Conservation (phyloP, 192 early-diverging fungal species). For the Rhizophagus sp. region DNA sequence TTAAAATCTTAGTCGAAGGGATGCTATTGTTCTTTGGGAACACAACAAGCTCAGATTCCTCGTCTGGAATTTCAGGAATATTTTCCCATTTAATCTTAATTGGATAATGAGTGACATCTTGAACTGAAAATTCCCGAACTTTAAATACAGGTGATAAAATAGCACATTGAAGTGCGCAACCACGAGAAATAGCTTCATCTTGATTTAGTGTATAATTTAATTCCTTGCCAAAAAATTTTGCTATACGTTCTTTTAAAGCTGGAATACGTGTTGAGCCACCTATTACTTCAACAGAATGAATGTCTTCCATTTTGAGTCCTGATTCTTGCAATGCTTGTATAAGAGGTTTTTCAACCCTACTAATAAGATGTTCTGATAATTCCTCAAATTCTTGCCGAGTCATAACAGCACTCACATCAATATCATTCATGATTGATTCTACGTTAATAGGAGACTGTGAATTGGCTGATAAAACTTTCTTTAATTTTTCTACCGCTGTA, state of each 20-base stretch:
- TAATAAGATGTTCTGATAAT: constrained; percentile 71
- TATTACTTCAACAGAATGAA: constrained; percentile 93
- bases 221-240: constrained; percentile 87
- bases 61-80: constrained; percentile 62
- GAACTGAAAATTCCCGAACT: constrained; percentile 93
- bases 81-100: constrained; percentile 89
- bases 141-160: constrained; percentile 97
- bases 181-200: constrained; percentile 96
- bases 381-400: constrained; percentile 85
- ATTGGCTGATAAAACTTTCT: constrained; percentile 97
- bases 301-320: constrained; percentile 73
- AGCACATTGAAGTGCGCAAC: constrained; percentile 95
- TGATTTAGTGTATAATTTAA: constrained; percentile 94
- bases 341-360: constrained; percentile 72
- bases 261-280: constrained; percentile 95
- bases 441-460: constrained; percentile 87
- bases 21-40: constrained; percentile 85
- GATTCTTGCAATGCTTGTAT: constrained; percentile 75
- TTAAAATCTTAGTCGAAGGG: constrained; percentile 89
- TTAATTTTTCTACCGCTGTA: constrained; percentile 89
- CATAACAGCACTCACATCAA: constrained; percentile 86
- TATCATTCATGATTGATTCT: constrained; percentile 95
- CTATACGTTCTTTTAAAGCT: constrained; percentile 86
- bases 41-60: constrained; percentile 81
- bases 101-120: constrained; percentile 88